Percentiles rank a stretch among this genome's conserved stretches.
Conservation (phyloP, 352 stramenopile species). For the Globisporangium megalacanthum region DNA sequence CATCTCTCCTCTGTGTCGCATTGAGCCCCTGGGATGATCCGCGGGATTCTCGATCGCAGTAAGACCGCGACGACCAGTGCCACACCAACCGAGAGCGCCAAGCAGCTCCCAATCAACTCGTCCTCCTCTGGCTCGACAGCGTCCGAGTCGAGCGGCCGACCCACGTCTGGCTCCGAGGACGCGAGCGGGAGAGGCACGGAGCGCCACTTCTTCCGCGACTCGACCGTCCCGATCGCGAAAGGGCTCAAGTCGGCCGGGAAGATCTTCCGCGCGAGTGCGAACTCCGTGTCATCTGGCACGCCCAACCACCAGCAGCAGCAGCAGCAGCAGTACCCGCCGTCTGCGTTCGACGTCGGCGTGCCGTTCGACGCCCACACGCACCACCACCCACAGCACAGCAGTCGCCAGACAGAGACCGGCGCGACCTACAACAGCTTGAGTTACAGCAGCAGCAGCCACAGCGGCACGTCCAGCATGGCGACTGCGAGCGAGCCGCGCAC, state of each 20-base stretch:
- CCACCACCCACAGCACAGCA: conserved; percentile 10
- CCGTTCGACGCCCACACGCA: not conserved
- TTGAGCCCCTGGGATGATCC: conserved; percentile 12
- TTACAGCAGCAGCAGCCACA: conserved; percentile 3
- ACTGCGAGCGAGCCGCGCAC: conserved; percentile 3
- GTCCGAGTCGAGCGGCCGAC: conserved; percentile 1
- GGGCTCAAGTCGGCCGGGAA: conserved; percentile 13
- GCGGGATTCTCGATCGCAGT: conserved; percentile 12
- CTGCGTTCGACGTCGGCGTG: not conserved
- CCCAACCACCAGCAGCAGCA: not conserved
- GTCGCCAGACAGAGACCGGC: conserved; percentile 12
- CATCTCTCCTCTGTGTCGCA: not conserved
- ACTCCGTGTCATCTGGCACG: not conserved
- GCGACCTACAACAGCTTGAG: conserved; percentile 8
- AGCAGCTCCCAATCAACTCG: conserved; percentile 1
- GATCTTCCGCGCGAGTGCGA: conserved; percentile 9
- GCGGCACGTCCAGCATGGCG: not conserved
- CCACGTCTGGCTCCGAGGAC: conserved; percentile 10
- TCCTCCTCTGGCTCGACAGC: conserved; percentile 9
- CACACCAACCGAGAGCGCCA: conserved; percentile 1
- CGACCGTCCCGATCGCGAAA: conserved; percentile 13
- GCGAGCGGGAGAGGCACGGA: not conserved
- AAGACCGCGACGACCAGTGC: not conserved
- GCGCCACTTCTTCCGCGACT: conserved; percentile 12
- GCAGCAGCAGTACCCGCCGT: not conserved